Evolutionary conservation across 2,329 filamentous ascomycete species (phyloP).

Genomic region (Delphinella strobiligena): DNA sequence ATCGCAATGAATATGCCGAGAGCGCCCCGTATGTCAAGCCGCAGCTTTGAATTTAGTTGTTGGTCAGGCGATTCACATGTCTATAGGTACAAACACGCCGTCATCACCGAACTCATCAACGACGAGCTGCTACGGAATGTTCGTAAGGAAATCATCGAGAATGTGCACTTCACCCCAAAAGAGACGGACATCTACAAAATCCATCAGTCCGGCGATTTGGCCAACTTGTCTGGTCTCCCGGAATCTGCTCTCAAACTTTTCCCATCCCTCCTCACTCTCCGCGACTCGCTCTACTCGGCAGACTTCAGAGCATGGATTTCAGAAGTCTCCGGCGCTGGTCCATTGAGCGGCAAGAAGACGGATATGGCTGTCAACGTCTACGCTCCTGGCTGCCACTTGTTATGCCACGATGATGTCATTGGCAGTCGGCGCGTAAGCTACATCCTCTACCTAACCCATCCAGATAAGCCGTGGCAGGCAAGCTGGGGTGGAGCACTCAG

Average conservation of each 20-base stretch:
- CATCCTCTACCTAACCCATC: constrained; percentile 90
- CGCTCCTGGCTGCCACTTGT: constrained; percentile 84
- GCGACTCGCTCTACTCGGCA: constrained; percentile 86
- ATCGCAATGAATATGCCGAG: constrained; percentile 49
- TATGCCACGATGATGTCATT: constrained; percentile 98
- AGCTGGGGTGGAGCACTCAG: constrained; percentile 89
- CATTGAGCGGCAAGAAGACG: constrained; percentile 83
- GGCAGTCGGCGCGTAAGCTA: constrained; percentile 94
- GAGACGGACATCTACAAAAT: constrained; percentile 99
- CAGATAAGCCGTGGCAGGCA: constrained; percentile 77
- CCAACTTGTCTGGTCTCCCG: constrained; percentile 89
- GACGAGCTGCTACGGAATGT: constrained; percentile 73
- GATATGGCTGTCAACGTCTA: constrained; percentile 99
- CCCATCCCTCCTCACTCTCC: constrained; percentile 79
- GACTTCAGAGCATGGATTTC: constrained; percentile 83
- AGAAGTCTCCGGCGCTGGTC: constrained; percentile 71
- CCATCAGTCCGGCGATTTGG: constrained; percentile 93
- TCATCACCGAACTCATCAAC: constrained; percentile 72
- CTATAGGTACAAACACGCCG: constrained; percentile 72
- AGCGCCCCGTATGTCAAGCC: constrained; percentile 39
- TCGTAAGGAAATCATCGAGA: constrained; percentile 71
- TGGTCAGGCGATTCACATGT: not conserved
- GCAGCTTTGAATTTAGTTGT: not conserved
- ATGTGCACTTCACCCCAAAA: constrained; percentile 93
- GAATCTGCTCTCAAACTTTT: constrained; percentile 74